Evolutionary conservation across 768 basidiomycete genomes (phyloP).

Genomic region (Xerocomellus amylosporus): DNA sequence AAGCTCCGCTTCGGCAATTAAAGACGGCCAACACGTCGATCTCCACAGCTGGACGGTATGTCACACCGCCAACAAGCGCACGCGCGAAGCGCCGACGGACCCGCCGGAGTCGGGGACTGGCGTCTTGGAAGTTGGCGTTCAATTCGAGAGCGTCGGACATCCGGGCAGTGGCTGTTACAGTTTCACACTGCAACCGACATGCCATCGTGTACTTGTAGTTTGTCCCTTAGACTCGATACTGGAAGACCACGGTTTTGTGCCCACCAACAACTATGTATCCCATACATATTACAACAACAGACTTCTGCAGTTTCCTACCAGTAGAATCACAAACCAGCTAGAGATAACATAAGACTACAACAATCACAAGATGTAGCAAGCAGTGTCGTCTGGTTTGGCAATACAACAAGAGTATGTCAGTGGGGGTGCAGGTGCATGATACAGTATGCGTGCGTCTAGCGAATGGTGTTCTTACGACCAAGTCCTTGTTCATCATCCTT

Average conservation of each 20-base stretch:
- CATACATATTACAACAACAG: not conserved
- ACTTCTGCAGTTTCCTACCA: not conserved
- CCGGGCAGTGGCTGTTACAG: not conserved
- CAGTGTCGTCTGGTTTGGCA: not conserved
- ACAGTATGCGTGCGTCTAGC: slow-evolving; percentile 13
- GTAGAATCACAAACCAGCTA: not conserved
- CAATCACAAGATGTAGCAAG: slow-evolving; percentile 9
- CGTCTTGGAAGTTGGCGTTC: too few relatives aligned
- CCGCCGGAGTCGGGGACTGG: too few relatives aligned
- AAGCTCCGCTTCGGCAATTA: too few relatives aligned
- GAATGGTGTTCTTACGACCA: slow-evolving; percentile 24
- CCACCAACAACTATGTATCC: not conserved
- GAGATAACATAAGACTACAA: slow-evolving; percentile 10
- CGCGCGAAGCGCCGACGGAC: too few relatives aligned
- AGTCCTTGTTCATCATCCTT: slow-evolving; percentile 24
- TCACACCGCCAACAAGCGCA: too few relatives aligned
- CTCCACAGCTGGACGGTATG: too few relatives aligned
- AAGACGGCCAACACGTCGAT: too few relatives aligned
- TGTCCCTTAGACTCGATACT: too few relatives aligned
- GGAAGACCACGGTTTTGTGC: too few relatives aligned
- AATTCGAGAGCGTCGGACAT: too few relatives aligned
- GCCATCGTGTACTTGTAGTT: too few relatives aligned
- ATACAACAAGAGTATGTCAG: slow-evolving; percentile 9
- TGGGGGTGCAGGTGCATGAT: slow-evolving; percentile 2
- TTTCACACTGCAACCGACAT: not conserved